Percentiles rank a stretch among this genome's conserved stretches.
Evolutionary conservation across 208 protist genomes (phyloP).

Genomic region (Leishmania martiniquensis): DNA sequence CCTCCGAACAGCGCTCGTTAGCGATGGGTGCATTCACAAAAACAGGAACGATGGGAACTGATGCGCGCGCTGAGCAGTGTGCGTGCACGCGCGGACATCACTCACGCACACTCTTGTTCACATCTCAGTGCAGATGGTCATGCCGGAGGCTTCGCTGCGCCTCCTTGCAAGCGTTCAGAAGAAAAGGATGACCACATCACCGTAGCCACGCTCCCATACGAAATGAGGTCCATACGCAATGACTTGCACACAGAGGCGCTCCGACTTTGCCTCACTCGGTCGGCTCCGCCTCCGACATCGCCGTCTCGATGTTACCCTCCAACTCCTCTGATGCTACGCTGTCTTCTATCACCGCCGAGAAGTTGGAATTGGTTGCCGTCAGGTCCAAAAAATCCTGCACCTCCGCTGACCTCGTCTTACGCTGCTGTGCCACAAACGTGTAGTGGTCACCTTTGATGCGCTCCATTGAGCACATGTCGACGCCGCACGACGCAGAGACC

Average conservation of each 20-base stretch:
- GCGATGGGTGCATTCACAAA: background rate
- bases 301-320: conserved; percentile 2
- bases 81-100: background rate
- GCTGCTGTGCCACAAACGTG: conserved; percentile 34
- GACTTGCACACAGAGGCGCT: conserved; percentile 3
- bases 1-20: background rate
- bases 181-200: background rate
- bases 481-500: conserved; percentile 70
- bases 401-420: conserved; percentile 21
- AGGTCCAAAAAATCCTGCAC: conserved; percentile 32
- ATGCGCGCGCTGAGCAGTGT: background rate
- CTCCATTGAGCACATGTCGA: conserved; percentile 85
- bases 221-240: background rate
- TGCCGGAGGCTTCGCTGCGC: background rate
- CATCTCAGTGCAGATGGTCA: background rate
- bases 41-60: background rate
- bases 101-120: background rate
- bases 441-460: conserved; percentile 49
- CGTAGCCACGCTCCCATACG: background rate
- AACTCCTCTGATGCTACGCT: conserved; percentile 1
- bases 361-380: conserved; percentile 15
- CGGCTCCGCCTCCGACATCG: background rate
- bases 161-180: background rate
- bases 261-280: background rate
- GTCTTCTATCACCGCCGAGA: conserved; percentile 23